Evolutionary conservation across 352 stramenopile species (phyloP).

Genomic region (Phytophthora quininea): DNA sequence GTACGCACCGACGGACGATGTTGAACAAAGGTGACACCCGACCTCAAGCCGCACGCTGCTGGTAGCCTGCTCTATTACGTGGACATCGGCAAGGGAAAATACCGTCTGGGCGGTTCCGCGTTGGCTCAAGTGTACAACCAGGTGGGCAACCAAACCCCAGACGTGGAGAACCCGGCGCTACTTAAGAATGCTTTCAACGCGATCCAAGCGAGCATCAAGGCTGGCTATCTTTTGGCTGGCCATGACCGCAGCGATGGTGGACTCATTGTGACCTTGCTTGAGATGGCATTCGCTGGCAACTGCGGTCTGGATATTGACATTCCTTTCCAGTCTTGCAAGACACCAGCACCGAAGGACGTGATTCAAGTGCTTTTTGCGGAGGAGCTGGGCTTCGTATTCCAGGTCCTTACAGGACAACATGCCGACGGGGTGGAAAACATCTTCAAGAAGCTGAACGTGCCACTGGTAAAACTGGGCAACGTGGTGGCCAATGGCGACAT

Average conservation of each 20-base stretch:
- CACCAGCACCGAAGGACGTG: conserved; percentile 49
- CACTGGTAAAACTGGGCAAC: conserved; percentile 87
- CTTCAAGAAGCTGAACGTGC: conserved; percentile 80
- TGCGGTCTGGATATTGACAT: conserved; percentile 94
- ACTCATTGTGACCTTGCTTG: conserved; percentile 91
- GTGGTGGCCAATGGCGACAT: conserved; percentile 77
- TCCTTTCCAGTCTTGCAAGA: conserved; percentile 27
- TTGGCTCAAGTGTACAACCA: conserved; percentile 92
- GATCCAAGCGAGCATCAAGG: conserved; percentile 91
- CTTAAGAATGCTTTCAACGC: conserved; percentile 93
- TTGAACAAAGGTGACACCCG: conserved; percentile 96
- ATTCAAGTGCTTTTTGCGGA: conserved; percentile 93
- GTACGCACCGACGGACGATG: conserved; percentile 95
- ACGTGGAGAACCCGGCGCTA: conserved; percentile 91
- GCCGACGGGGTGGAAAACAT: conserved; percentile 71
- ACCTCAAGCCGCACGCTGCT: conserved; percentile 91
- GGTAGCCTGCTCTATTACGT: conserved; percentile 92
- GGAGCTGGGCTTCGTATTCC: conserved; percentile 96
- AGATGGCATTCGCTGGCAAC: conserved; percentile 98
- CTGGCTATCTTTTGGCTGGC: conserved; percentile 88
- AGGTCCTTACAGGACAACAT: conserved; percentile 68
- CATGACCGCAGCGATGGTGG: conserved; percentile 98
- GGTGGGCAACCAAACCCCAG: conserved; percentile 73
- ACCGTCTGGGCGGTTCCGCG: conserved; percentile 93
- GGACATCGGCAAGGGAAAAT: conserved; percentile 88